These are phyloP conservation scores for Citrus cavaleriei DNA, from an alignment of 345 rosid genomes.

Conservation along the genomic window DNA sequence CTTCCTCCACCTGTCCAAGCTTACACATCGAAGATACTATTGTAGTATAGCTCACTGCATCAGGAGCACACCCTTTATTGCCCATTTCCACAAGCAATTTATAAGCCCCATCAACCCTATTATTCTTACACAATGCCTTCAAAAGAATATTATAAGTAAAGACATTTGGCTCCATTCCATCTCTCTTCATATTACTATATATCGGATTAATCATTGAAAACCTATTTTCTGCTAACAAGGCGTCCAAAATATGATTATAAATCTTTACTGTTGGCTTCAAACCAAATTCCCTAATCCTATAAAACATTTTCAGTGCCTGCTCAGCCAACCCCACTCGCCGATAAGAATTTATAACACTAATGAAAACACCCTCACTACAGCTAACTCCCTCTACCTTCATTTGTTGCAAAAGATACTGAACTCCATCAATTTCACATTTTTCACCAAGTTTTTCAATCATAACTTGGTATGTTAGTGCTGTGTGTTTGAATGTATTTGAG, in stretches of 20 bases:
- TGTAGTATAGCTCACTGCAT: slow-evolving; percentile 76
- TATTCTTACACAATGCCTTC: slow-evolving; percentile 87
- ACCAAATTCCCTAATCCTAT: slow-evolving; percentile 75
- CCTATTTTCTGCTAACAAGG: slow-evolving; percentile 63
- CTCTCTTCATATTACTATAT: slow-evolving; percentile 78
- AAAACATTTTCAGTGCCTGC: slow-evolving; percentile 76
- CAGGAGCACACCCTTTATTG: slow-evolving; percentile 61
- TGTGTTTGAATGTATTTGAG: slow-evolving; percentile 66
- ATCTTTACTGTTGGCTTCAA: slow-evolving; percentile 75
- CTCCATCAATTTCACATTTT: slow-evolving; percentile 49
- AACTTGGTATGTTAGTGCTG: slow-evolving; percentile 51
- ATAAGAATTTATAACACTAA: slow-evolving; percentile 53
- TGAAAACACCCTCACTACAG: slow-evolving; percentile 62
- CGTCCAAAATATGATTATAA: slow-evolving; percentile 79
- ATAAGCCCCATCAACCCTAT: slow-evolving; percentile 65
- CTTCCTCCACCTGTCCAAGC: slow-evolving; percentile 65
- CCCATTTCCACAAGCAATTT: slow-evolving; percentile 78
- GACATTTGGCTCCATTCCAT: slow-evolving; percentile 75
- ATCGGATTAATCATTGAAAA: slow-evolving; percentile 60
- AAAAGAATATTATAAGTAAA: slow-evolving; percentile 75
- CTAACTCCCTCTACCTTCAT: slow-evolving; percentile 81
- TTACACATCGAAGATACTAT: slow-evolving; percentile 74
- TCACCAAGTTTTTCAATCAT: slow-evolving; percentile 65
- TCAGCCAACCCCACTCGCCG: slow-evolving; percentile 48
- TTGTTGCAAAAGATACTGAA: slow-evolving; percentile 81